Evolutionary conservation across 495 filamentous ascomycete genomes (phyloP).

Genomic region (Tuber aestivum): DNA sequence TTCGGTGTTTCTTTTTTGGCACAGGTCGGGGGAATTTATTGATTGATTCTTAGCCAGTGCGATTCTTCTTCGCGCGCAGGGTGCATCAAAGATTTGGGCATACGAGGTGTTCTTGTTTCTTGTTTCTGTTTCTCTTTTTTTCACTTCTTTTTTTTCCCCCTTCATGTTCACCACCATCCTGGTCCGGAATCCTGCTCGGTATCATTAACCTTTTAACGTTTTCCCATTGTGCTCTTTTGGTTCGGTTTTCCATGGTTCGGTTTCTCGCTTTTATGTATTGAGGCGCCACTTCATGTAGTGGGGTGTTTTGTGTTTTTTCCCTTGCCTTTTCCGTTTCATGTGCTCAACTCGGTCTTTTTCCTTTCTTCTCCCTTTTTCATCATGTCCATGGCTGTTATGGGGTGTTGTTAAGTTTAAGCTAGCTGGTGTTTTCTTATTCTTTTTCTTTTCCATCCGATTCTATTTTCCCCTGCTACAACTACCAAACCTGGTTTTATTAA

Average conservation of each 20-base stretch:
- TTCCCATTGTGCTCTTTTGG: not conserved
- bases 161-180: conserved; percentile 7
- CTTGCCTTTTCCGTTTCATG: conserved; percentile 23
- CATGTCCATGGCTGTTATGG: conserved; percentile 26
- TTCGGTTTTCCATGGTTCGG: conserved; percentile 4
- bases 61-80: conserved; percentile 24
- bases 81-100: conserved; percentile 33
- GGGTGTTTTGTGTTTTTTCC: conserved; percentile 20
- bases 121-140: too few species aligned
- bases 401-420: conserved; percentile 40
- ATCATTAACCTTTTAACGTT: conserved; percentile 17
- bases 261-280: conserved; percentile 12
- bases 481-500: not conserved
- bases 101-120: conserved; percentile 34
- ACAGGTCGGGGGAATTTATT: conserved; percentile 37
- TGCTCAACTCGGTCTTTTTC: conserved; percentile 17
- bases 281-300: conserved; percentile 2
- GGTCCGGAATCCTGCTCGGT: not conserved
- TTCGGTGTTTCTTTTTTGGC: conserved; percentile 41
- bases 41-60: conserved; percentile 35
- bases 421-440: conserved; percentile 19
- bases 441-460: conserved; percentile 19
- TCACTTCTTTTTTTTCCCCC: conserved; percentile 10
- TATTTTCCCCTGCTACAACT: conserved; percentile 1
- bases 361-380: conserved; percentile 30